Evolutionary conservation across 352 stramenopile species (phyloP).

Genomic region (Phytophthora fragariaefolia): DNA sequence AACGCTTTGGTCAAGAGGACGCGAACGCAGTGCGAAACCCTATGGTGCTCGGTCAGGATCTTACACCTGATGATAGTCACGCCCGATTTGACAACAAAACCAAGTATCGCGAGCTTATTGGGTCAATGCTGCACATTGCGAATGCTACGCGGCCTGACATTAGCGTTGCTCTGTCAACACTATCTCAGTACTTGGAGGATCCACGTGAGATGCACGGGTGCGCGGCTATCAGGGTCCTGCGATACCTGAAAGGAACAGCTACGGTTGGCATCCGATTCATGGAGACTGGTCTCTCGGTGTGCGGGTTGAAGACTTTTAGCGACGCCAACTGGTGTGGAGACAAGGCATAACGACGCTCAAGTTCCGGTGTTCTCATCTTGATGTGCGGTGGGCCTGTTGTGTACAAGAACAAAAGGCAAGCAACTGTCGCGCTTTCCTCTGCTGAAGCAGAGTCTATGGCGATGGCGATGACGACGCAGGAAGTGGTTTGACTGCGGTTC

Average conservation of each 20-base stretch:
- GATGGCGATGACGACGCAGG: not conserved
- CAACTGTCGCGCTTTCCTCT: not conserved
- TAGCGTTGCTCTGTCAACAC: not conserved
- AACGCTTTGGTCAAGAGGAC: not conserved
- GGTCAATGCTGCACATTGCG: constrained; percentile 22
- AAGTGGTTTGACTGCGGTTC: not conserved
- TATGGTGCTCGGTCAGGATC: constrained; percentile 1
- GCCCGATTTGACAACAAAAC: not conserved
- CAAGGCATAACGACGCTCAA: not conserved
- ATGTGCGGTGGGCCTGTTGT: not conserved
- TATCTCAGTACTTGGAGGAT: not conserved
- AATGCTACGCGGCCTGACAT: constrained; percentile 29
- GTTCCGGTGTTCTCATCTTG: not conserved
- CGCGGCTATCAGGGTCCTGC: not conserved
- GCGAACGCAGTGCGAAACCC: constrained; percentile 9
- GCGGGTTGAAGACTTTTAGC: not conserved
- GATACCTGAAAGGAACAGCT: constrained; percentile 1
- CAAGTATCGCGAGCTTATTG: constrained; percentile 9
- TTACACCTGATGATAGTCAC: not conserved
- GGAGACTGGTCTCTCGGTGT: not conserved
- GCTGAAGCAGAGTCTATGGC: not conserved
- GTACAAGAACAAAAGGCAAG: not conserved
- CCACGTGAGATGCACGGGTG: constrained; percentile 3
- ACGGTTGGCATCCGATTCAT: not conserved
- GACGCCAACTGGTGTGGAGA: not conserved